Evolutionary conservation across 2,329 filamentous ascomycete genomes (phyloP).

Genomic region (Juglanconis oblonga): DNA sequence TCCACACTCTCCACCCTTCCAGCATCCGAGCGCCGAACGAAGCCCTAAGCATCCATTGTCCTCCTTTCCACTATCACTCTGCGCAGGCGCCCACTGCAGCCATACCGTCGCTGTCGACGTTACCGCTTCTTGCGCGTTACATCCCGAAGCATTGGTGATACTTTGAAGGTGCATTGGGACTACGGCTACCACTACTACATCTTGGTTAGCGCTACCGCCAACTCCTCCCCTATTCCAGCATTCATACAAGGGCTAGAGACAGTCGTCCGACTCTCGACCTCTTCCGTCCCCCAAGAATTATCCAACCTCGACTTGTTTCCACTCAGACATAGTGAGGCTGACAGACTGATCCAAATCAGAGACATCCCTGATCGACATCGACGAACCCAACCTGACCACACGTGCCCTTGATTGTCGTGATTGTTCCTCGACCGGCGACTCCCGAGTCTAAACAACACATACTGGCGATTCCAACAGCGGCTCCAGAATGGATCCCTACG

Average conservation of each 20-base stretch:
- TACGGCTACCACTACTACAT: slow-evolving; percentile 4
- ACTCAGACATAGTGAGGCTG: slow-evolving; percentile 2
- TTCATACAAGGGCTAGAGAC: neutral
- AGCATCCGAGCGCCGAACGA: slow-evolving; percentile 6
- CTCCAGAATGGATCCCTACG: slow-evolving; percentile 39
- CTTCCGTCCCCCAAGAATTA: neutral
- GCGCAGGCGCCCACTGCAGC: neutral
- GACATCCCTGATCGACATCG: neutral
- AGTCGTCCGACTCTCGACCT: neutral
- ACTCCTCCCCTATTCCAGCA: slow-evolving; percentile 1
- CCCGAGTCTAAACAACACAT: neutral
- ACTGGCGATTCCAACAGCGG: slow-evolving; percentile 3
- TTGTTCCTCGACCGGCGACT: slow-evolving; percentile 3
- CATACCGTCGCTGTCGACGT: neutral
- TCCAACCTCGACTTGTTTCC: neutral
- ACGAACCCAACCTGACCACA: neutral
- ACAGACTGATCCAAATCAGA: neutral
- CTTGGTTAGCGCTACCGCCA: neutral
- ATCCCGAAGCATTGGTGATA: slow-evolving; percentile 6
- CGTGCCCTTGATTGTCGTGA: neutral
- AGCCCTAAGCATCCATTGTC: neutral
- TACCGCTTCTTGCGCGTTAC: neutral
- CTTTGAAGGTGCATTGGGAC: slow-evolving; percentile 1
- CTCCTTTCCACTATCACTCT: neutral
- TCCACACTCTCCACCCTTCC: neutral